These are phyloP conservation scores for Lachnellula suecica DNA, from an alignment of 2,329 filamentous ascomycete genomes.

Conservation along the genomic window DNA sequence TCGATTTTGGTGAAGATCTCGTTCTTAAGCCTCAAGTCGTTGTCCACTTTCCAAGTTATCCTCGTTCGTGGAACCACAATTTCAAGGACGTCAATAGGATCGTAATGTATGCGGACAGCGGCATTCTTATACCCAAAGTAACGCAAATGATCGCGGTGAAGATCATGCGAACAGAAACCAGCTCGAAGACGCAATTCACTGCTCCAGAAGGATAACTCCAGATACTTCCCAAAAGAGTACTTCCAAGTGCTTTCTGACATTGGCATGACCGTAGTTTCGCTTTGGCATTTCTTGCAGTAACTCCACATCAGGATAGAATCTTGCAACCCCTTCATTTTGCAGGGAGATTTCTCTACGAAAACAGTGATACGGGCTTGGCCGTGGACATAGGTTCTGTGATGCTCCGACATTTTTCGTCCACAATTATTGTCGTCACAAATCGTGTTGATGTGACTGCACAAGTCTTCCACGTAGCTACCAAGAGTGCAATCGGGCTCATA, in stretches of 20 bases:
- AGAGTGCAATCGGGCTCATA: slow-evolving; percentile 87
- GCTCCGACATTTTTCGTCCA: slow-evolving; percentile 84
- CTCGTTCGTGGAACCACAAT: slow-evolving; percentile 87
- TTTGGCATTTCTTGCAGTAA: slow-evolving; percentile 86
- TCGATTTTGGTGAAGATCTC: slow-evolving; percentile 82
- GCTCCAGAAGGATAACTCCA: slow-evolving; percentile 98
- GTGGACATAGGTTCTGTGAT: slow-evolving; percentile 96
- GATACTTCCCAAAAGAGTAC: slow-evolving; percentile 96
- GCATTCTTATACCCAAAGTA: slow-evolving; percentile 90
- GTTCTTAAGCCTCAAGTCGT: slow-evolving; percentile 89
- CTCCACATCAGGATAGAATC: slow-evolving; percentile 97
- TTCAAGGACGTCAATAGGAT: slow-evolving; percentile 88
- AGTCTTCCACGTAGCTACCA: slow-evolving; percentile 91
- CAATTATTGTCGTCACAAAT: slow-evolving; percentile 82
- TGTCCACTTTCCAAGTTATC: slow-evolving; percentile 97
- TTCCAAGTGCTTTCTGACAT: slow-evolving; percentile 97
- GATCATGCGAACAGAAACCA: slow-evolving; percentile 82
- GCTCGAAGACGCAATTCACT: slow-evolving; percentile 73
- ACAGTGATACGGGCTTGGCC: slow-evolving; percentile 92
- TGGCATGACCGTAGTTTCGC: slow-evolving; percentile 82
- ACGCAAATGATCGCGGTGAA: slow-evolving; percentile 86
- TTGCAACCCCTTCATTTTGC: slow-evolving; percentile 62
- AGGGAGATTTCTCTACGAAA: slow-evolving; percentile 75
- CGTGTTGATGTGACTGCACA: slow-evolving; percentile 75
- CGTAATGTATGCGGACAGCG: slow-evolving; percentile 86